Conservation (phyloP, 192 early-diverging fungal genomes). For the Hyaloraphidium curvatum region DNA sequence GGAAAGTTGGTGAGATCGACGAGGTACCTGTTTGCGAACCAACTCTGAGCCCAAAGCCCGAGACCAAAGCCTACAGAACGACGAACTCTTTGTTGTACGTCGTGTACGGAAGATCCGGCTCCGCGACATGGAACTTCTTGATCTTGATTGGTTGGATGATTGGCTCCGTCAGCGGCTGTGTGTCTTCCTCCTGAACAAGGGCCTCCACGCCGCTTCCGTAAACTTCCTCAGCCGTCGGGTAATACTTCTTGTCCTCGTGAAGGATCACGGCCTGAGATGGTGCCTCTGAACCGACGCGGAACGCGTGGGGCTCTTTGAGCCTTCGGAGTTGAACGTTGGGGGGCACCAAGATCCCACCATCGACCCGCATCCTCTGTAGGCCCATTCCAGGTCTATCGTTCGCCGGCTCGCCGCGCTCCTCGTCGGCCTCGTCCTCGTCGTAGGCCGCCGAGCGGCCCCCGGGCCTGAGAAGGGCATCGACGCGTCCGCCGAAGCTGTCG, state of each 20-base stretch:
- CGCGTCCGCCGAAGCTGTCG: conserved; percentile 10
- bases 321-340: not conserved
- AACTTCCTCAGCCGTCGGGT: conserved; percentile 89
- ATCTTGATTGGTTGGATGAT: conserved; percentile 80
- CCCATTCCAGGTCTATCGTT: conserved; percentile 18
- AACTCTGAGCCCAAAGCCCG: not conserved
- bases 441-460: not conserved
- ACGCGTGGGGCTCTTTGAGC: not conserved
- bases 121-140: conserved; percentile 67
- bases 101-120: conserved; percentile 69
- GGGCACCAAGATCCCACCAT: conserved; percentile 23
- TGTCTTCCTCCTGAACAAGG: conserved; percentile 94
- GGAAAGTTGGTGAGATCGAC: conserved; percentile 64
- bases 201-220: conserved; percentile 90
- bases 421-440: conserved; percentile 14
- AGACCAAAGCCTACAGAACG: not conserved
- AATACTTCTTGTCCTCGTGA: conserved; percentile 98
- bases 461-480: not conserved
- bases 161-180: conserved; percentile 83
- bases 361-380: conserved; percentile 45
- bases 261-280: conserved; percentile 60
- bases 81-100: conserved; percentile 69
- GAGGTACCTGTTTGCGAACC: conserved; percentile 32
- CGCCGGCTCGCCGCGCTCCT: conserved; percentile 7
- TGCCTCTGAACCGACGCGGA: conserved; percentile 15